phyloP scores from a whole-genome alignment of 192 early-diverging fungal genomes.

The Allomyces arbusculus region DNA sequence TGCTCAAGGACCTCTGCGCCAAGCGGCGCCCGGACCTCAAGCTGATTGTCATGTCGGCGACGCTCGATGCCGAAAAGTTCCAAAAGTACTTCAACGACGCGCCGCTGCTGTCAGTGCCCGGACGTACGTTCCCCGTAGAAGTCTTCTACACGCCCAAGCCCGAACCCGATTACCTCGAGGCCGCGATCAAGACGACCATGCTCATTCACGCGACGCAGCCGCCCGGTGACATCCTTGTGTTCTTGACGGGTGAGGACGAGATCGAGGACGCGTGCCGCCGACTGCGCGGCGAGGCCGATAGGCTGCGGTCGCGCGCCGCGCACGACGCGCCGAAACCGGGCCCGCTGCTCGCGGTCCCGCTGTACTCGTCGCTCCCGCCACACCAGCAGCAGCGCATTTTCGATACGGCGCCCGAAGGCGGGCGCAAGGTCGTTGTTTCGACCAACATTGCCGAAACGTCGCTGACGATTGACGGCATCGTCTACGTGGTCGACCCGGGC shows the following conservation, averaged over 20 bases:
- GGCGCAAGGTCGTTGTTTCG: slow-evolving; percentile 90
- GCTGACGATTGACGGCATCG: slow-evolving; percentile 95
- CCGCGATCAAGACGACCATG: slow-evolving; percentile 81
- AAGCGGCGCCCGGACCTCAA: slow-evolving; percentile 60
- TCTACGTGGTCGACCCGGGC: slow-evolving; percentile 95
- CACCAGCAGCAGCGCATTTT: slow-evolving; percentile 84
- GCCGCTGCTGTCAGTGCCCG: slow-evolving; percentile 77
- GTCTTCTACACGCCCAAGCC: slow-evolving; percentile 93
- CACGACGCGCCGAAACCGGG: slow-evolving; percentile 18
- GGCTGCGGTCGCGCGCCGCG: slow-evolving; percentile 33
- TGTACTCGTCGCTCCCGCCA: slow-evolving; percentile 86
- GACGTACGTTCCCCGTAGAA: slow-evolving; percentile 95
- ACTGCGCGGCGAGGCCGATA: slow-evolving; percentile 54
- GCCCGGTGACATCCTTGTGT: slow-evolving; percentile 89
- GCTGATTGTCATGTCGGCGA: slow-evolving; percentile 92
- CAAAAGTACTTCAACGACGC: slow-evolving; percentile 96
- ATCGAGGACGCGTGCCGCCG: slow-evolving; percentile 77
- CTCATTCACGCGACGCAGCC: slow-evolving; percentile 87
- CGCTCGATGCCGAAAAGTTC: slow-evolving; percentile 95
- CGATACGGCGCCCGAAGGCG: slow-evolving; percentile 62
- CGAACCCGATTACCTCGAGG: slow-evolving; percentile 93
- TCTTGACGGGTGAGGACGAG: slow-evolving; percentile 96
- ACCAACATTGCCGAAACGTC: slow-evolving; percentile 98
- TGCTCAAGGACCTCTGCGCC: slow-evolving; percentile 72
- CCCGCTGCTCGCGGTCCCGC: slow-evolving; percentile 64